phyloP scores from a whole-genome alignment of 345 rosid genomes.

The Heritiera littoralis region DNA sequence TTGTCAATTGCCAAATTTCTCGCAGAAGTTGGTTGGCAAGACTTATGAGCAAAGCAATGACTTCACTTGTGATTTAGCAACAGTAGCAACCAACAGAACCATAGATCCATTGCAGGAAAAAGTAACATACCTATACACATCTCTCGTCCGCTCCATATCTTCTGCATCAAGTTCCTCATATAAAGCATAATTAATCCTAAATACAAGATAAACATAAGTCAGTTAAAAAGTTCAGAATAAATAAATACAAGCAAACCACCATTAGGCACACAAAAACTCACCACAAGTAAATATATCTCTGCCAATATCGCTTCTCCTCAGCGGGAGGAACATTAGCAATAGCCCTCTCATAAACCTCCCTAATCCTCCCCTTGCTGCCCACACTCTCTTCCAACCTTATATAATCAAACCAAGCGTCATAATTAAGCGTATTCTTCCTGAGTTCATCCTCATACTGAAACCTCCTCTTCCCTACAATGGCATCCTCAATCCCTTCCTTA shows the following conservation, averaged over 20 bases:
- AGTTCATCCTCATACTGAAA: slow-evolving; percentile 91
- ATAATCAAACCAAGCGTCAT: slow-evolving; percentile 87
- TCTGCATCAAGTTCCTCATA: slow-evolving; percentile 84
- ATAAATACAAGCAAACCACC: slow-evolving; percentile 11
- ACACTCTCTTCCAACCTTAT: slow-evolving; percentile 77
- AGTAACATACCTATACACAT: slow-evolving; percentile 61
- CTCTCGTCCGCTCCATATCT: slow-evolving; percentile 70
- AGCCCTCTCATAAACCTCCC: slow-evolving; percentile 85
- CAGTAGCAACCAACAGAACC: not conserved
- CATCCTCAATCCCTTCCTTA: slow-evolving; percentile 86
- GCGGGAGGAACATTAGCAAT: slow-evolving; percentile 88
- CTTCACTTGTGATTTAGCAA: slow-evolving; percentile 3
- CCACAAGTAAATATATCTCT: slow-evolving; percentile 87
- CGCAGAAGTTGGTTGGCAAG: not conserved
- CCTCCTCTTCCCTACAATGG: slow-evolving; percentile 89
- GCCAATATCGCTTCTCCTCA: slow-evolving; percentile 91
- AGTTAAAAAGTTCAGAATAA: slow-evolving; percentile 9
- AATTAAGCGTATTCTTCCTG: slow-evolving; percentile 72
- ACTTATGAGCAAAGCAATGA: not conserved
- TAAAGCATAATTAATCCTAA: slow-evolving; percentile 83
- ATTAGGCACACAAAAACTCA: slow-evolving; percentile 35
- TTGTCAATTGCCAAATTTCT: not conserved
- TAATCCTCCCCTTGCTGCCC: slow-evolving; percentile 58
- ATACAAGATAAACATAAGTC: slow-evolving; percentile 9
- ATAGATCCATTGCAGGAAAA: not conserved